Conservation (phyloP, 345 rosid genomes). For the Salix viminalis region DNA sequence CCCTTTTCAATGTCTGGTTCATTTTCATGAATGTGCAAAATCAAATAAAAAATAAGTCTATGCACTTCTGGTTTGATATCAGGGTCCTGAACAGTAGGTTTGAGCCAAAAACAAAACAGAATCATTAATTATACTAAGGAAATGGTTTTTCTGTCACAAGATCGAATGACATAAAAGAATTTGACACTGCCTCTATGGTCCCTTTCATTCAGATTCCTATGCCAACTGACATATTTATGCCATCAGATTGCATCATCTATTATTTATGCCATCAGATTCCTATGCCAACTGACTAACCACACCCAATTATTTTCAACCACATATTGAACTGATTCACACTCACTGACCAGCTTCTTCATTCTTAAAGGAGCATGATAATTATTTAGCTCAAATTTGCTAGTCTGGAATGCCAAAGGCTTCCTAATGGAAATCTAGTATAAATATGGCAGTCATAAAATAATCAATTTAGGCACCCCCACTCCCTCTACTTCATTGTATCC, state of each 20-base stretch:
- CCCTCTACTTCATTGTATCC: neutral
- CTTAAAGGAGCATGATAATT: neutral
- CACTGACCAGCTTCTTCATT: neutral
- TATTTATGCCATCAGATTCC: neutral
- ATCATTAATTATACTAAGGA: constrained; percentile 11
- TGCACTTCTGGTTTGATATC: constrained; percentile 69
- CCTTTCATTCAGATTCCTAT: neutral
- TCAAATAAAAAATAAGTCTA: constrained; percentile 64
- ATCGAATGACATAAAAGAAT: neutral
- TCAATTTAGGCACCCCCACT: neutral
- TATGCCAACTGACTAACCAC: neutral
- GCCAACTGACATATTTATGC: too few relatives aligned
- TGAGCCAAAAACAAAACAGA: constrained; percentile 21
- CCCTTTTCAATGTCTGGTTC: constrained; percentile 86
- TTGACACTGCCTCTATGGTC: neutral
- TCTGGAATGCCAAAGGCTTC: neutral
- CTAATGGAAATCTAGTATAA: neutral
- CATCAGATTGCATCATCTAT: neutral
- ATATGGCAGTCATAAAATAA: neutral
- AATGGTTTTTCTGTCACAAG: constrained; percentile 3
- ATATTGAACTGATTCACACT: neutral
- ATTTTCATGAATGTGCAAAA: constrained; percentile 59
- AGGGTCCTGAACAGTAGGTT: constrained; percentile 59
- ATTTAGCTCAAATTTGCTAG: neutral
- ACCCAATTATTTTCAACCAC: neutral